phyloP scores from a whole-genome alignment of 2,329 filamentous ascomycete genomes.

The Dothideomycetidae sp. region DNA sequence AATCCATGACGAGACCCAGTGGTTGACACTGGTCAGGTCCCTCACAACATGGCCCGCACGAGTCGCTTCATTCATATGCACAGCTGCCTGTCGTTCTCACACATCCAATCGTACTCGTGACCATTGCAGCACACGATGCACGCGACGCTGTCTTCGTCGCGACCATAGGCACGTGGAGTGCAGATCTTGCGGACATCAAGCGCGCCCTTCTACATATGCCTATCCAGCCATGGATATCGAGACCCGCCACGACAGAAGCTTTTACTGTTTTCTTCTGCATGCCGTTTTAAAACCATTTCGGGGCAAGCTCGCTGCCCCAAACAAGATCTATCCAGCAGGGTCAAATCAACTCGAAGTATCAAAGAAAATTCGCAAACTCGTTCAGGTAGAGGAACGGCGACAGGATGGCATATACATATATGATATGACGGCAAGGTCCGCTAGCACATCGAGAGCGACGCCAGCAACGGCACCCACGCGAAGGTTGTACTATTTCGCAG shows the following conservation, averaged over 20 bases:
- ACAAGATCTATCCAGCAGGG: conserved; percentile 22
- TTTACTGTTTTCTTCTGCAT: conserved; percentile 20
- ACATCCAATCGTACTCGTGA: too few species aligned
- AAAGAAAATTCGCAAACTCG: conserved; percentile 15
- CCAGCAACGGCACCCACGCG: conserved; percentile 12
- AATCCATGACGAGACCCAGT: too few species aligned
- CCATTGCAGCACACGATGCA: too few species aligned
- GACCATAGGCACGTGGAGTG: too few species aligned
- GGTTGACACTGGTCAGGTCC: too few species aligned
- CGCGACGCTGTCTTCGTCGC: too few species aligned
- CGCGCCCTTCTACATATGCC: too few species aligned
- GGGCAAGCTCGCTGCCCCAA: conserved; percentile 22
- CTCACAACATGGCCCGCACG: too few species aligned
- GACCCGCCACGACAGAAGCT: background rate
- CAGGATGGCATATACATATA: conserved; percentile 34
- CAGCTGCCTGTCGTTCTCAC: too few species aligned
- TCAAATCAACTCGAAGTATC: conserved; percentile 26
- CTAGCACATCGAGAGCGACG: background rate
- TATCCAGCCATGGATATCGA: conserved; percentile 8
- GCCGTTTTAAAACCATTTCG: conserved; percentile 26
- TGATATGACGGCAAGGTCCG: conserved; percentile 24
- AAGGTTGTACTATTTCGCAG: conserved; percentile 40
- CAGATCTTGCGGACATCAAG: too few species aligned
- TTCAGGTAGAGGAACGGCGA: conserved; percentile 27
- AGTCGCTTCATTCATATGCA: too few species aligned